These are phyloP conservation scores for Fusarium illudens DNA, from an alignment of 2,329 filamentous ascomycete species.

Conservation along the genomic window DNA sequence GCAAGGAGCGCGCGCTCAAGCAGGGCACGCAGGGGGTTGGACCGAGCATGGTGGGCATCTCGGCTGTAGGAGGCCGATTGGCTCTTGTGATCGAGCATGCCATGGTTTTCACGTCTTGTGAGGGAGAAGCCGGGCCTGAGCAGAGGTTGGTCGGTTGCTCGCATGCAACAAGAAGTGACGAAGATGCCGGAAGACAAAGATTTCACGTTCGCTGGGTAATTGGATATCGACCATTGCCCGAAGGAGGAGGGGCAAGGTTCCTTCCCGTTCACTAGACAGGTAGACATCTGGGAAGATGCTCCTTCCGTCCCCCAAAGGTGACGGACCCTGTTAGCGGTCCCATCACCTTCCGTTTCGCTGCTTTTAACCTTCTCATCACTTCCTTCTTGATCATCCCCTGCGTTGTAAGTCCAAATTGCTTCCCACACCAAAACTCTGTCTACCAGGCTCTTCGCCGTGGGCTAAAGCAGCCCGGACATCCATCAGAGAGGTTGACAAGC, in stretches of 20 bases:
- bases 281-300: not conserved
- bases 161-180: not conserved
- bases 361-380: not conserved
- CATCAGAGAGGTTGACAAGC: constrained; percentile 26
- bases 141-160: not conserved
- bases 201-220: not conserved
- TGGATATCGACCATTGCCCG: not conserved
- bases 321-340: not conserved
- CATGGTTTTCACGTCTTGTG: not conserved
- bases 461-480: constrained; percentile 24
- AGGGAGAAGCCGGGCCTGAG: not conserved
- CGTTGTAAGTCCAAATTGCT: constrained; percentile 1
- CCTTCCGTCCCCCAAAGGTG: not conserved
- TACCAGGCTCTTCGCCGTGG: constrained; percentile 14
- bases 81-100: not conserved
- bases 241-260: not conserved
- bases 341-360: constrained; percentile 2
- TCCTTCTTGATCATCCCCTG: constrained; percentile 10
- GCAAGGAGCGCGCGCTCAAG: constrained; percentile 26
- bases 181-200: not conserved
- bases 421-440: constrained; percentile 10
- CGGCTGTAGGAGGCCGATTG: constrained; percentile 5
- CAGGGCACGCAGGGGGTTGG: constrained; percentile 12
- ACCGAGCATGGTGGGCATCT: constrained; percentile 7
- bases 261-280: not conserved